Evolutionary conservation across 495 filamentous ascomycete species (phyloP).

Genomic region (Filosporella fistucella): DNA sequence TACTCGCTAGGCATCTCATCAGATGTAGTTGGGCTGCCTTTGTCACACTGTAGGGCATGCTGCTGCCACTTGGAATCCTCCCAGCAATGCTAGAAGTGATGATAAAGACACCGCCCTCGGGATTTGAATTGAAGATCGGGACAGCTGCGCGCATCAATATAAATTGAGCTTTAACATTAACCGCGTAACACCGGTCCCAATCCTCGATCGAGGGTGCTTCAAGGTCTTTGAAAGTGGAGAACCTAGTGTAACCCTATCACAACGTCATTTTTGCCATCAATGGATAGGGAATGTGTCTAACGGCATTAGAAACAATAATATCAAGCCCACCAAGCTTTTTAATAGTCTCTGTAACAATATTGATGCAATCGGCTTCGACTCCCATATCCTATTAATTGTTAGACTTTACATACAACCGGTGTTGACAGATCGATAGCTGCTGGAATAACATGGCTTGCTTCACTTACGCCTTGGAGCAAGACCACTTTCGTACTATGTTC

Average conservation of each 20-base stretch:
- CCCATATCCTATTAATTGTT: constrained; percentile 47
- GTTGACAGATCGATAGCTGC: no score
- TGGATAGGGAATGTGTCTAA: constrained; percentile 28
- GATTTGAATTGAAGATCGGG: constrained; percentile 62
- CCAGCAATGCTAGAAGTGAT: constrained; percentile 63
- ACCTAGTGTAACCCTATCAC: constrained; percentile 62
- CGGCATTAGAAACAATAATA: constrained; percentile 67
- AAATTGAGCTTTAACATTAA: constrained; percentile 65
- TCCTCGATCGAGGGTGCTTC: constrained; percentile 57
- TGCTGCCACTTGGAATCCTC: constrained; percentile 38
- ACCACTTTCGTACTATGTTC: constrained; percentile 50
- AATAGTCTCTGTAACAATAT: constrained; percentile 49
- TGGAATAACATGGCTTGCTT: no score
- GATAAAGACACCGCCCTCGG: constrained; percentile 64
- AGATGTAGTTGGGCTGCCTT: constrained; percentile 63
- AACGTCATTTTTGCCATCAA: background rate
- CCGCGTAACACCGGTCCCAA: constrained; percentile 71
- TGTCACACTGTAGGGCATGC: constrained; percentile 61
- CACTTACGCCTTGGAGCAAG: constrained; percentile 56
- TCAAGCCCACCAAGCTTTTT: constrained; percentile 62
- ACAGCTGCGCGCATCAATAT: constrained; percentile 58
- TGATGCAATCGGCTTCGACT: constrained; percentile 47
- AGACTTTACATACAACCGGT: background rate
- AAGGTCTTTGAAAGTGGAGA: constrained; percentile 59
- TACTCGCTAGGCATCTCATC: constrained; percentile 67